Evolutionary conservation across 257 asterid genomes (phyloP).

Genomic region (Primulina tabacum): DNA sequence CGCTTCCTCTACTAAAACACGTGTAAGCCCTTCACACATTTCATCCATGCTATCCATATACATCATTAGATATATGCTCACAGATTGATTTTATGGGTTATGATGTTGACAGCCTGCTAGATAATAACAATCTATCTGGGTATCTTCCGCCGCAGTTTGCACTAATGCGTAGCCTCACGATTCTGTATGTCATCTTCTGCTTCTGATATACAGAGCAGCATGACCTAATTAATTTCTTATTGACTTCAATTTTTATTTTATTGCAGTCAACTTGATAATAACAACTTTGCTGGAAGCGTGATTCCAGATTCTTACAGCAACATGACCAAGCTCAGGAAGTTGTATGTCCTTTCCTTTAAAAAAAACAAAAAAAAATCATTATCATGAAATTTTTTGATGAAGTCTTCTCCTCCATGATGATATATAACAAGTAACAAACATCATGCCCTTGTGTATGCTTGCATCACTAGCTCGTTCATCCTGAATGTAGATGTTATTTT

Average conservation of each 20-base stretch:
- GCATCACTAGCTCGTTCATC: no score
- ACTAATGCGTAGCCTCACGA: conserved; percentile 35
- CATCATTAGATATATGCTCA: not conserved
- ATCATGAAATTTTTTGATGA: no score
- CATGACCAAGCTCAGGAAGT: conserved; percentile 37
- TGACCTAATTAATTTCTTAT: conserved; percentile 1
- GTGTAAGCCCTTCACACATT: conserved; percentile 31
- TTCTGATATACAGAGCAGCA: not conserved
- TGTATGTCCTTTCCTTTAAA: conserved; percentile 27
- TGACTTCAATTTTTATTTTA: not conserved
- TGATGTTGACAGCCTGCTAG: conserved; percentile 41
- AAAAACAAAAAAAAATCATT: no score
- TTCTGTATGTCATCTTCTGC: conserved; percentile 34
- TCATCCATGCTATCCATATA: not conserved
- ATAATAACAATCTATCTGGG: conserved; percentile 65
- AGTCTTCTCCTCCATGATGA: no score
- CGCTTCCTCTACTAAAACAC: conserved; percentile 40
- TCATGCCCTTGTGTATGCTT: no score
- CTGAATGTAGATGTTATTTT: no score
- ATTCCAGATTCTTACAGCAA: conserved; percentile 41
- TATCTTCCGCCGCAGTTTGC: conserved; percentile 51
- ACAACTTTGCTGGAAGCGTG: conserved; percentile 45
- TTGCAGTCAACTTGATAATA: conserved; percentile 53
- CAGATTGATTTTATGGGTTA: not conserved
- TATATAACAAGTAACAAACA: no score